Conservation (phyloP, 1,284 basidiomycete species). For the Microbotryum lychnidis-dioicae region DNA sequence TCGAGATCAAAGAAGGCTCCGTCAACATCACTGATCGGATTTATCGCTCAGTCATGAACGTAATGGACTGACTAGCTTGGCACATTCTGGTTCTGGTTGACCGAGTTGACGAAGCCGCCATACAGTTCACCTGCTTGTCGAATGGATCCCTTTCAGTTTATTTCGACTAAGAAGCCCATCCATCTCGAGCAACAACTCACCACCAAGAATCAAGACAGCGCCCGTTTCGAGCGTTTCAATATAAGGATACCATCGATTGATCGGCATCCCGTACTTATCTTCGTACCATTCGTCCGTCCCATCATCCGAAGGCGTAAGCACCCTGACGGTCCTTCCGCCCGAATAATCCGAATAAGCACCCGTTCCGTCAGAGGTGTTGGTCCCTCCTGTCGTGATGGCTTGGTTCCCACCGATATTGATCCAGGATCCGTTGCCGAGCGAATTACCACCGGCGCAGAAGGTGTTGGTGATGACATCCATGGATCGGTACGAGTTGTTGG, state of each 20-base stretch:
- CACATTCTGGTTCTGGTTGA: slow-evolving; percentile 71
- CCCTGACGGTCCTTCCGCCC: slow-evolving; percentile 51
- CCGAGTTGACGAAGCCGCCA: slow-evolving; percentile 60
- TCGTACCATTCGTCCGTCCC: slow-evolving; percentile 57
- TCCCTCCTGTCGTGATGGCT: slow-evolving; percentile 38
- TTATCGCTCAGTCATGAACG: slow-evolving; percentile 46
- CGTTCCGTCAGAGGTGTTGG: slow-evolving; percentile 6
- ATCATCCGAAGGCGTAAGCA: slow-evolving; percentile 62
- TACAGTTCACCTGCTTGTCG: slow-evolving; percentile 4
- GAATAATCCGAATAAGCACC: slow-evolving; percentile 49
- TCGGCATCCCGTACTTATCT: slow-evolving; percentile 51
- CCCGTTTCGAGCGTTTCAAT: slow-evolving; percentile 46
- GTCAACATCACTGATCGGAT: slow-evolving; percentile 34
- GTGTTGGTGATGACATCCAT: slow-evolving; percentile 39
- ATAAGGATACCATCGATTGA: slow-evolving; percentile 64
- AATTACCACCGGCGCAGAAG: slow-evolving; percentile 41
- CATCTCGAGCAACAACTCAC: neutral
- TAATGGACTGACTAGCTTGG: slow-evolving; percentile 68
- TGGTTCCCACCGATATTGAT: slow-evolving; percentile 41
- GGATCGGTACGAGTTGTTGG: slow-evolving; percentile 30
- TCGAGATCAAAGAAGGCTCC: slow-evolving; percentile 54
- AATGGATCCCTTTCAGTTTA: slow-evolving; percentile 42
- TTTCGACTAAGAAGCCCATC: neutral
- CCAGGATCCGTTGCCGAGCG: slow-evolving; percentile 41
- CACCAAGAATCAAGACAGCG: slow-evolving; percentile 45